These are phyloP conservation scores for Podospora pseudoanserina DNA, from an alignment of 495 filamentous ascomycete genomes.

Conservation along the genomic window DNA sequence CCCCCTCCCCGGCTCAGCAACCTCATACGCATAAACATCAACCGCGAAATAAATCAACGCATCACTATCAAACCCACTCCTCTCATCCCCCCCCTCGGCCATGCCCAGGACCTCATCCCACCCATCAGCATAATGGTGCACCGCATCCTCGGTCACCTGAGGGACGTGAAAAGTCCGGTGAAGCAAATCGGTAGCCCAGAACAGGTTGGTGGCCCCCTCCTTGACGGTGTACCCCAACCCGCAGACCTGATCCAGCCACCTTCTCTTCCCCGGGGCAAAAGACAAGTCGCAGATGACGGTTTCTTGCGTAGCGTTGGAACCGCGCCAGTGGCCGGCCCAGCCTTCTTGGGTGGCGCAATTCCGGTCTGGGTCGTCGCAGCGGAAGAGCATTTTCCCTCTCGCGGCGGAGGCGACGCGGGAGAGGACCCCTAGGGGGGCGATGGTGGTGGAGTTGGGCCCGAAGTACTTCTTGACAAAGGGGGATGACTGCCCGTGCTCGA, in stretches of 20 bases:
- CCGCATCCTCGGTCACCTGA: slow-evolving; percentile 46
- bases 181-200: slow-evolving; percentile 55
- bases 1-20: slow-evolving; percentile 51
- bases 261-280: slow-evolving; percentile 39
- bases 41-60: slow-evolving; percentile 56
- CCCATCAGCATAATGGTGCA: slow-evolving; percentile 55
- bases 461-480: slow-evolving; percentile 57
- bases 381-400: slow-evolving; percentile 46
- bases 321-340: slow-evolving; percentile 59
- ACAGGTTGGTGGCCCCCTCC: slow-evolving; percentile 44
- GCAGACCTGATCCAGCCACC: slow-evolving; percentile 51
- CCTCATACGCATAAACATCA: slow-evolving; percentile 54
- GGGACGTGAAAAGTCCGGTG: slow-evolving; percentile 57
- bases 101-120: slow-evolving; percentile 48
- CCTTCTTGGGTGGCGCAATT: slow-evolving; percentile 52
- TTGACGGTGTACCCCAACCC: slow-evolving; percentile 52
- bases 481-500: slow-evolving; percentile 49
- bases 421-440: slow-evolving; percentile 51
- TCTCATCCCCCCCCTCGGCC: slow-evolving; percentile 37
- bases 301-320: slow-evolving; percentile 53
- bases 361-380: slow-evolving; percentile 57
- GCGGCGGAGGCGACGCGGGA: slow-evolving; percentile 48
- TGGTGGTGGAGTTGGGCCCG: slow-evolving; percentile 42
- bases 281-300: slow-evolving; percentile 60
- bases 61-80: slow-evolving; percentile 50